Base-by-base conservation (phyloP, 108 stramenopile species). In the Nitzschia sp. region DNA sequence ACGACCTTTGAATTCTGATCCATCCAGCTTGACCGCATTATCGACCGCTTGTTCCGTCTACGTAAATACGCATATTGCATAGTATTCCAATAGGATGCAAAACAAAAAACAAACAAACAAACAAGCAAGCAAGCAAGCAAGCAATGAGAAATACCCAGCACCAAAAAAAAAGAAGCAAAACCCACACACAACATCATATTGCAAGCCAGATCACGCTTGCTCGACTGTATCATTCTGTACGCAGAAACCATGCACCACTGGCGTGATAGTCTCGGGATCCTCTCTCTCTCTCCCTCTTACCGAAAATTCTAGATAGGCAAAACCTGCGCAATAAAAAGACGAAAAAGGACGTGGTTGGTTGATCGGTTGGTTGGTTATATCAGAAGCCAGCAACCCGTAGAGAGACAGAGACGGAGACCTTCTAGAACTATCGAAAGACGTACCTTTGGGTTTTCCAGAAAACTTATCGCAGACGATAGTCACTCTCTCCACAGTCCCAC, bases 401-500 rank as follows among this genome's bases (percentile, higher is more conserved):
- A 41, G 32, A 29, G 32, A 53, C 4, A 41, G 21, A 45, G 61
- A 3, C 34, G 3, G 61, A n/a, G 61, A 28, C 8, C 26, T 45
- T 26, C 32, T 6, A 36, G 35, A 62, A 34, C 0, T 21, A 72
- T 9, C 26, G 63, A 4, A 28, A 30, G 62, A 25, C 29, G 35
- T 66, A 80, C 87, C 93, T 70, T 98, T 97, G 11, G 96, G 91
- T 47, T 81, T 88, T 1, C 98, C 98, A 0, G 97, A 90, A 58
- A 82, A 88, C 73, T 97, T 97, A 82, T 99, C 96, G 72, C 98
- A 98, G 22, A 96, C 91, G 70, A 99, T 99, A 25, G 98, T 99
- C 2, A 99, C 95, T n/a, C 98, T 84, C 64, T 98, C 96, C 32
- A 99, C 93, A 9, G 90, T 92, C 11, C 97, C 98, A 72, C 98